A percentile compares a stretch with the other conserved stretches of the same genome.
Conservation (phyloP, 2,329 filamentous ascomycete genomes). For the Macroventuria anomochaeta region DNA sequence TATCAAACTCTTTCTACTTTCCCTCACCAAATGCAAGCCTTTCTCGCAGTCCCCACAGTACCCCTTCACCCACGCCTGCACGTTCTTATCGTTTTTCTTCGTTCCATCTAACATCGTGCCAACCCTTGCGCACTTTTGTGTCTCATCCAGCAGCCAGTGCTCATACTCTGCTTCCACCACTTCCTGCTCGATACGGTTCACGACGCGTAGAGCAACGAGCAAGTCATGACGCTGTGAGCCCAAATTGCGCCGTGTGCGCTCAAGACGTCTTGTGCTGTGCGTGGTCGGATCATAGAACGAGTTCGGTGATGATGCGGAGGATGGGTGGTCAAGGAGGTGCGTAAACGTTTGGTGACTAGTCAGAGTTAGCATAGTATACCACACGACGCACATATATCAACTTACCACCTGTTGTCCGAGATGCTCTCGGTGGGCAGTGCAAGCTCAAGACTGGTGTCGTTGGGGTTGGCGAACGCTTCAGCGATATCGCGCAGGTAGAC, state of each 20-base stretch:
- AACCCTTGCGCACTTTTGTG: slow-evolving; percentile 72
- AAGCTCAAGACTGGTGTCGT: slow-evolving; percentile 38
- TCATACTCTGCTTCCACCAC: slow-evolving; percentile 90
- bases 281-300: slow-evolving; percentile 31
- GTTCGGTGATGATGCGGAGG: slow-evolving; percentile 20
- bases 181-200: slow-evolving; percentile 88
- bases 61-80: slow-evolving; percentile 63
- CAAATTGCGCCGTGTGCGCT: slow-evolving; percentile 80
- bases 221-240: slow-evolving; percentile 88
- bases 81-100: slow-evolving; percentile 52
- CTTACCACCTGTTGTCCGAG: slow-evolving; percentile 41
- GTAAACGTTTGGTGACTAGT: slow-evolving; percentile 48
- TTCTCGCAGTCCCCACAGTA: slow-evolving; percentile 69
- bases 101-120: slow-evolving; percentile 53
- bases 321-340: slow-evolving; percentile 40
- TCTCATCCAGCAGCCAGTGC: slow-evolving; percentile 86
- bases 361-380: slow-evolving; percentile 12
- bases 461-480: slow-evolving; percentile 59
- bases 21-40: slow-evolving; percentile 23
- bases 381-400: neutral
- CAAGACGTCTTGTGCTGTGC: slow-evolving; percentile 62
- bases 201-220: slow-evolving; percentile 84
- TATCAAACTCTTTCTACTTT: slow-evolving; percentile 10
- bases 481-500: slow-evolving; percentile 85
- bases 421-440: slow-evolving; percentile 22